Evolutionary conservation across 164 flowering plant genomes (phyloP).

Genomic region (Stephania japonica): DNA sequence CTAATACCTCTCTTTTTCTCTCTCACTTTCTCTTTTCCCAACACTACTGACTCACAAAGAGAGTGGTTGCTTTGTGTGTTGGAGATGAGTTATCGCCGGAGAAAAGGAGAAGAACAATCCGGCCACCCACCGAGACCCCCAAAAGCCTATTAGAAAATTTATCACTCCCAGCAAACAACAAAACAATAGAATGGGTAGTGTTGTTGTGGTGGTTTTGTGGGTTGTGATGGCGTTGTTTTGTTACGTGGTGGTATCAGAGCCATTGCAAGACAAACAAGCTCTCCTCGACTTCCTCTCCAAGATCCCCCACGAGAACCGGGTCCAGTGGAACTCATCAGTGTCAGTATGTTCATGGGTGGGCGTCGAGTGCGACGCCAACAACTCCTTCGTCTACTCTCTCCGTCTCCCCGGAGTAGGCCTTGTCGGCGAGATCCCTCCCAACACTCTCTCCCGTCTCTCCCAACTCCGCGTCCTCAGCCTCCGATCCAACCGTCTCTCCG

Average conservation of each 20-base stretch:
- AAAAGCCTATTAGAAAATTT: no score
- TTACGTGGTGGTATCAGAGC: conserved; percentile 38
- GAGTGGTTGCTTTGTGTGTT: no score
- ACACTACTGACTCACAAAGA: no score
- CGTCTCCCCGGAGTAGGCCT: conserved; percentile 83
- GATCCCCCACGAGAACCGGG: conserved; percentile 45
- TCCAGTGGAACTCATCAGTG: conserved; percentile 57
- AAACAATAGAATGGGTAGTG: no score
- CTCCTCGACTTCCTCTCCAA: conserved; percentile 46
- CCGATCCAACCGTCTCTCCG: conserved; percentile 67
- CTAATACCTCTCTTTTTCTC: neutral
- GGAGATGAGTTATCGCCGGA: neutral
- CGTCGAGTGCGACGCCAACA: conserved; percentile 44
- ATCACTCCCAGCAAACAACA: no score
- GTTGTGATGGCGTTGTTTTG: conserved; percentile 3
- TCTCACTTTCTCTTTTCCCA: neutral
- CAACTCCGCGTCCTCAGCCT: conserved; percentile 74
- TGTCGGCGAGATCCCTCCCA: conserved; percentile 58
- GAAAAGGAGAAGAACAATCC: conserved; percentile 4
- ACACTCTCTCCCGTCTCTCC: conserved; percentile 48
- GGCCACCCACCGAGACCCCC: neutral
- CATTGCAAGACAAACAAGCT: conserved; percentile 68
- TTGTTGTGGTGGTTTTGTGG: conserved; percentile 4
- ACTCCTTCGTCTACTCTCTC: conserved; percentile 36
- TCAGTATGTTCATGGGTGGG: conserved; percentile 84